Conservation (phyloP, 768 basidiomycete genomes). For the Rhodosporidiobolus sp. region DNA sequence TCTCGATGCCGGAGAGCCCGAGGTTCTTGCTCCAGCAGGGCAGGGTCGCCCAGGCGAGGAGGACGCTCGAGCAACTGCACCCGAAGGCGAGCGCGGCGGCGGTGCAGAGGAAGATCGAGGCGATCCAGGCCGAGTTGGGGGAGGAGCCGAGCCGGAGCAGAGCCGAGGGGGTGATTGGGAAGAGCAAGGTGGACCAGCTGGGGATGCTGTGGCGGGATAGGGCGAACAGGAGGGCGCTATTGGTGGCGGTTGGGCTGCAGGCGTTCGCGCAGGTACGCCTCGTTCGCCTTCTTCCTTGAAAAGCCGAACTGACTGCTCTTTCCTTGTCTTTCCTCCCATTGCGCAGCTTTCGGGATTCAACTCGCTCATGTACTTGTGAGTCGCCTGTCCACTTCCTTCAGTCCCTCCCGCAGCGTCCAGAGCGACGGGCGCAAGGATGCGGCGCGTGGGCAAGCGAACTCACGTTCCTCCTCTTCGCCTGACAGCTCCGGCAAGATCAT, state of each 20-base stretch:
- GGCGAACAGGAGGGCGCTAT: conserved; percentile 25
- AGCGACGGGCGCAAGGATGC: too few relatives aligned
- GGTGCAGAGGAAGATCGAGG: conserved; percentile 22
- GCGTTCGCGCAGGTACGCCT: conserved; percentile 31
- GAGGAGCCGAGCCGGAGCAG: neutral
- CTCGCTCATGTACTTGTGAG: conserved; percentile 33
- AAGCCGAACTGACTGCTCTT: too few relatives aligned
- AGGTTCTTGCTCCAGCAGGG: conserved; percentile 3
- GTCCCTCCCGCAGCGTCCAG: too few relatives aligned
- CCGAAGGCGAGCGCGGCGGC: neutral
- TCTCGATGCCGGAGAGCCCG: conserved; percentile 36
- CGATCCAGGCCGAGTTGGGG: conserved; percentile 4
- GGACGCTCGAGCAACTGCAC: conserved; percentile 6
- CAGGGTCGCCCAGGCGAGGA: conserved; percentile 6
- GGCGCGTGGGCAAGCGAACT: too few relatives aligned
- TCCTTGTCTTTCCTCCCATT: neutral
- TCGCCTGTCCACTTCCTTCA: neutral
- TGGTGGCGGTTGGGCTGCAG: conserved; percentile 35
- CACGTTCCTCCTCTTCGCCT: neutral
- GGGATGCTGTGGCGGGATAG: conserved; percentile 19
- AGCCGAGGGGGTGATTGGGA: neutral
- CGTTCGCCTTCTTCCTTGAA: too few relatives aligned
- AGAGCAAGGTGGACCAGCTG: neutral
- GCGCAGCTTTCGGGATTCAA: conserved; percentile 24
- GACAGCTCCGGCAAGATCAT: conserved; percentile 31